Base-by-base conservation (phyloP, 106 monocot genomes). In the Dendrobium nobile region DNA sequence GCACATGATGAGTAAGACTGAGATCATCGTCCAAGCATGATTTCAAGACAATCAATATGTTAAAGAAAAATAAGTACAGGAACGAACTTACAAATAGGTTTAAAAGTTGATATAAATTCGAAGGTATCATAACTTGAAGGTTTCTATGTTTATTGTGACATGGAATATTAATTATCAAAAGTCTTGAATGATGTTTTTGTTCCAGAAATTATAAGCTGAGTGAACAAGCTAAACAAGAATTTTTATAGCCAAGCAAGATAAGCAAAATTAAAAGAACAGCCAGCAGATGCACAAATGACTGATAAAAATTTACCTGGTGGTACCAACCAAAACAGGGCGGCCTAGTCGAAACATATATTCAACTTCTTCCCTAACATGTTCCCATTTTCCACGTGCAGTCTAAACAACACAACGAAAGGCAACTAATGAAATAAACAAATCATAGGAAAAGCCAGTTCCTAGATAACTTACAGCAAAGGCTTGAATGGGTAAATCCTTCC, bases 241-340 rank as follows among this genome's bases (percentile, higher is more conserved):
- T 37, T 37, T 70, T 37, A 37, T 70, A 70, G 37, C 28, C 28
- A 70, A 37, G 40, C 70, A 37, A 70, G 28, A 70, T 17, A 70
- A 70, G 70, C 70, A 70, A 4, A 70, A 37, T 70, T 70, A 33
- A 4, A 70, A 70, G 70, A 37, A 33, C 37, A 15, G 15, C 37
- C 37, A 70, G 5, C 28, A 70, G 22, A 61, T 22, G 61, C 13
- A 68, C 8, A 9, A 13, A 33, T 11, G 13, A 37, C 28, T 13
- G 13, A 31, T 65, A 55, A 80, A 72, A 47, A 11, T n/a, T 86
- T 85, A 95, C 98, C 98, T 99, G 80, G 95, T 99, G 2, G 93
- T 99, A 77, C 98, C 98, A 85, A 99, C 98, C 86, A 99, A 87
- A 80, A 99, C 98, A 76, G 98, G 98, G 64, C 95, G 91, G 37